Evolutionary conservation across 805 yeast genomes (phyloP), one percentile per base, ranked within the genome.

Genomic region (Kodamaea leandrae): DNA sequence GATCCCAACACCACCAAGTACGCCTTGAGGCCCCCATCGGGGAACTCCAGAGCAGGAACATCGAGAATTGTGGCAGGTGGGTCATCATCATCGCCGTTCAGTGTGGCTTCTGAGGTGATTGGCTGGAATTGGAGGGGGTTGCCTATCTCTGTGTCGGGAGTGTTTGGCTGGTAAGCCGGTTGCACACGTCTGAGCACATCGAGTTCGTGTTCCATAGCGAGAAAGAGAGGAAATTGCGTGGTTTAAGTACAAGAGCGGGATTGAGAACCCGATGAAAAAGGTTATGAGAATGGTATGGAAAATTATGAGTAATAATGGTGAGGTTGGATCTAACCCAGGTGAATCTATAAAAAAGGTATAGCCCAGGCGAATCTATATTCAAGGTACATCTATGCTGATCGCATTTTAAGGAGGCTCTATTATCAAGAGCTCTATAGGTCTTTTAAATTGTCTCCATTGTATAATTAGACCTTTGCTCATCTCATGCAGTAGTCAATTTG

Each of bases 1-100:
- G 76, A 46, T 16, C 61, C 61, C 4, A 53, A 39, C 9, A 55
- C 51, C 18, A 55, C 60, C 34, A 42, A 33, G 35, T 55, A 50
- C 8, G 61, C 61, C 13, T 43, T 48, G 12, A 34, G 17, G 1
- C 61, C 61, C 12, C 61, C 61, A 19, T 57, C 61, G 7, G 61
- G 61, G 24, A 30, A 30, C 17, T 9, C 18, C 21, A 14, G 19
- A 10, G 21, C 21, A 12, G 13, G 19, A 30, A 16, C 17, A 8
- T 18, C 21, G 33, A 17, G 13, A 18, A 16, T 14, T 17, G 20
- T 16, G 19, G 32, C 17, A 6, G 17, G 18, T 28, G 29, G 6
- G 14, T 30, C 33, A 6, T 21, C 25, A n/a, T n/a, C n/a, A n/a
- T n/a, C n/a, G n/a, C n/a, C n/a, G 6, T 7, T 10, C 9, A 18